phyloP scores from a whole-genome alignment of 352 stramenopile species.

The Phytophthora cajani region DNA sequence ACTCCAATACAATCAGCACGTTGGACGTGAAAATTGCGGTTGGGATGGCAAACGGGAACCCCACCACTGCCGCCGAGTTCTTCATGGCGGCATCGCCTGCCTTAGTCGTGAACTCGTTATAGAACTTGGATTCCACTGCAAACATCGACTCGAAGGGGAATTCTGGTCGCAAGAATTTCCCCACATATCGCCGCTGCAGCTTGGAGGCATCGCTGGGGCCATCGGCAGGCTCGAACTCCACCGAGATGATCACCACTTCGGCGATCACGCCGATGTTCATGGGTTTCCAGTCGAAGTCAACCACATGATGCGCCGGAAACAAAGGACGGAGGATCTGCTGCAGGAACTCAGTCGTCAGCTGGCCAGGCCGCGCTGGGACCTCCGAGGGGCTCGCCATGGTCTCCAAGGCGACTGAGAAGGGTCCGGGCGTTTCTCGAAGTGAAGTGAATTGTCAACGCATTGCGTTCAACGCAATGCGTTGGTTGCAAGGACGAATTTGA shows the following conservation, averaged over 20 bases:
- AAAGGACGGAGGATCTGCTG: constrained; percentile 41
- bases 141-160: constrained; percentile 88
- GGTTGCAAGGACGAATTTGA: constrained; percentile 15
- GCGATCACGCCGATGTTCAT: constrained; percentile 85
- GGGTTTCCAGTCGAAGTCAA: constrained; percentile 59
- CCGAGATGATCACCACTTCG: constrained; percentile 65
- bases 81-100: constrained; percentile 24
- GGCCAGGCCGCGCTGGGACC: constrained; percentile 37
- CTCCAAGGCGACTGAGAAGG: not conserved
- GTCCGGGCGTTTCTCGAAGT: constrained; percentile 20
- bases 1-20: constrained; percentile 75
- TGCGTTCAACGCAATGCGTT: not conserved
- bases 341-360: constrained; percentile 68
- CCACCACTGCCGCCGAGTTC: constrained; percentile 21
- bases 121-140: constrained; percentile 78
- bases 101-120: constrained; percentile 48
- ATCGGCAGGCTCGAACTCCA: constrained; percentile 34
- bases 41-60: constrained; percentile 69
- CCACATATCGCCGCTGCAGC: constrained; percentile 51
- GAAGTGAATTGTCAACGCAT: not conserved
- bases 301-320: constrained; percentile 35
- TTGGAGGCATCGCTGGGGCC: constrained; percentile 6
- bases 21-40: constrained; percentile 68
- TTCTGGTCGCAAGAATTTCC: constrained; percentile 80
- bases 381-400: constrained; percentile 25